Evolutionary conservation across 108 stramenopile genomes (phyloP).

Genomic region (Nitzschia palea): DNA sequence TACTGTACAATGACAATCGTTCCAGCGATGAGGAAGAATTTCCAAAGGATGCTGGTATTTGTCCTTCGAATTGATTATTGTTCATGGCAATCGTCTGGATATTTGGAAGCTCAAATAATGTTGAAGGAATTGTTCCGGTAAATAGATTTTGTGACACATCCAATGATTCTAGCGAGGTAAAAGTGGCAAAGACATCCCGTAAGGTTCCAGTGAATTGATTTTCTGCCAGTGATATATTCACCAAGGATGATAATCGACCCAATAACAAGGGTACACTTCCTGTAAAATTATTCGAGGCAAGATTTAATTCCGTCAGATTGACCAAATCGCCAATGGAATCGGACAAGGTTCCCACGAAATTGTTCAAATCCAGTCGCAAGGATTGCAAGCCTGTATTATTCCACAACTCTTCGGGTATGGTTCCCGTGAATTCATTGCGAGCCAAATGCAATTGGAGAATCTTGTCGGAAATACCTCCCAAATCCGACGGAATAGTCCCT

Average conservation of each 20-base stretch:
- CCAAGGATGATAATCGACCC: slow-evolving; percentile 17
- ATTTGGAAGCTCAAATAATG: slow-evolving; percentile 6
- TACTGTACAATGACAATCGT: slow-evolving; percentile 33
- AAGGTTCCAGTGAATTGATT: slow-evolving; percentile 30
- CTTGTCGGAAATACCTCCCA: neutral
- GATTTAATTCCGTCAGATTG: neutral
- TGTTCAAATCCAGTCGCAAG: slow-evolving; percentile 59
- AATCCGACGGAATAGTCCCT: slow-evolving; percentile 30
- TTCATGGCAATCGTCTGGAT: slow-evolving; percentile 18
- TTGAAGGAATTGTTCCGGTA: slow-evolving; percentile 23
- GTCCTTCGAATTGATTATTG: slow-evolving; percentile 26
- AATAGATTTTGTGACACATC: slow-evolving; percentile 24
- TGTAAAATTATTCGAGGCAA: neutral
- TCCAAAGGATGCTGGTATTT: slow-evolving; percentile 16
- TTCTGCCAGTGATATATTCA: slow-evolving; percentile 12
- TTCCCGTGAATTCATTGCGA: slow-evolving; percentile 14
- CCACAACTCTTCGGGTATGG: slow-evolving; percentile 46
- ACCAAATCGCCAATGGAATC: slow-evolving; percentile 10
- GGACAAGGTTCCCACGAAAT: slow-evolving; percentile 55
- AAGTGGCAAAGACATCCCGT: slow-evolving; percentile 18
- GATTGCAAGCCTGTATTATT: slow-evolving; percentile 31
- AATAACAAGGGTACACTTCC: slow-evolving; percentile 15
- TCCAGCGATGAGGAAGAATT: slow-evolving; percentile 19
- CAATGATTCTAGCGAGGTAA: slow-evolving; percentile 13
- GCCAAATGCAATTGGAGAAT: neutral